Evolutionary conservation across 495 filamentous ascomycete species (phyloP).

Genomic region (Copromyces sp.): DNA sequence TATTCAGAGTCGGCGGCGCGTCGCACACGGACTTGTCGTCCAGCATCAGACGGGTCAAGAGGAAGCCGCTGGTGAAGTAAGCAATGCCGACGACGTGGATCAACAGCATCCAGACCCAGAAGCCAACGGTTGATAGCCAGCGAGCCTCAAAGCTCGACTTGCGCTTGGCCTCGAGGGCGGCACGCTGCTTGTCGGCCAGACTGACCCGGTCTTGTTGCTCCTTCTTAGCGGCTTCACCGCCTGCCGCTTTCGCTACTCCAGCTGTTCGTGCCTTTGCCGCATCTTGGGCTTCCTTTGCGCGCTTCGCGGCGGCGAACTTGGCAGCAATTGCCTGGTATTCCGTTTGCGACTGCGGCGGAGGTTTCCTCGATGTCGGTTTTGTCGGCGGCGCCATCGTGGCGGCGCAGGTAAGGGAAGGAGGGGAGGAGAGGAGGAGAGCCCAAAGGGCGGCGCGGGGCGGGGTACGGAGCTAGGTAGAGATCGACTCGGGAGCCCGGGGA

Average conservation of each 20-base stretch:
- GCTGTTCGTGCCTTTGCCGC: slow-evolving; percentile 8
- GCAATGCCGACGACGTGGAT: slow-evolving; percentile 75
- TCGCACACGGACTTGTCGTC: slow-evolving; percentile 78
- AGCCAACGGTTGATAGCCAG: slow-evolving; percentile 39
- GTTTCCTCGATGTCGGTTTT: slow-evolving; percentile 16
- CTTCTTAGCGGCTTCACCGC: not conserved
- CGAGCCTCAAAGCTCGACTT: slow-evolving; percentile 31
- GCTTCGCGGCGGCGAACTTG: slow-evolving; percentile 39
- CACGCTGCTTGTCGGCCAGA: slow-evolving; percentile 24
- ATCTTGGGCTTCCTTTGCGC: slow-evolving; percentile 28
- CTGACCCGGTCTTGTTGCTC: slow-evolving; percentile 9
- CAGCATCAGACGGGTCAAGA: slow-evolving; percentile 84
- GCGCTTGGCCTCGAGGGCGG: slow-evolving; percentile 30
- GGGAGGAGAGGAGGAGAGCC: not conserved
- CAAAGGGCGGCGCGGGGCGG: not conserved
- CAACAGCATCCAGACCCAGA: slow-evolving; percentile 47
- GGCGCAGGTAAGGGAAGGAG: slow-evolving; percentile 9
- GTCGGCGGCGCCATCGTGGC: slow-evolving; percentile 16
- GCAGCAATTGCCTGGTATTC: slow-evolving; percentile 35
- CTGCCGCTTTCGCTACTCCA: slow-evolving; percentile 2
- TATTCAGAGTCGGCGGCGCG: slow-evolving; percentile 50
- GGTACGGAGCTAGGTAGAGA: not conserved
- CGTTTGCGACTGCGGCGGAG: slow-evolving; percentile 9
- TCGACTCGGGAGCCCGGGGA: not conserved
- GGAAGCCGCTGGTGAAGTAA: slow-evolving; percentile 94